Evolutionary conservation across 371 early-diverging fungal species (phyloP).

Genomic region (Saksenaea oblongispora): DNA sequence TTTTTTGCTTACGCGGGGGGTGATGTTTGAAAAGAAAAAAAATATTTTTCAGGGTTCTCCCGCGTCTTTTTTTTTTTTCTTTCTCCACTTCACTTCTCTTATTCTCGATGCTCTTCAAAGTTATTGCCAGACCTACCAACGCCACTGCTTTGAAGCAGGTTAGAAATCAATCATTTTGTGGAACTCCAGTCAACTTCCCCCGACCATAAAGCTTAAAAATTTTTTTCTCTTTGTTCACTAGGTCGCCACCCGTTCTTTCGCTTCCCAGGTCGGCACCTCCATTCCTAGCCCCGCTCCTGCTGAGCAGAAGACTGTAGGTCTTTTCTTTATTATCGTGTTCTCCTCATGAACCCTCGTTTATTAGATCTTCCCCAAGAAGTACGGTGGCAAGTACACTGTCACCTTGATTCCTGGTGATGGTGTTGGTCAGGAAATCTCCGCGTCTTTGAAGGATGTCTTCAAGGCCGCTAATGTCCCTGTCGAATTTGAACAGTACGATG

Average conservation of each 20-base stretch:
- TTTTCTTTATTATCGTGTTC: not conserved
- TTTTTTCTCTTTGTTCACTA: conserved; percentile 1
- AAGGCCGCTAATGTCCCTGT: conserved; percentile 90
- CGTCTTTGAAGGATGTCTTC: conserved; percentile 92
- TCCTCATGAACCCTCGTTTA: not conserved
- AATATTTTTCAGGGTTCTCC: conserved; percentile 4
- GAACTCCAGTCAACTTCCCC: not conserved
- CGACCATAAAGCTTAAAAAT: not conserved
- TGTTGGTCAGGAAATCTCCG: conserved; percentile 90
- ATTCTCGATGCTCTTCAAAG: conserved; percentile 32
- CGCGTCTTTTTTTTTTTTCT: conserved; percentile 9
- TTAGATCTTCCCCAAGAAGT: conserved; percentile 48
- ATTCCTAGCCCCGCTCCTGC: conserved; percentile 50
- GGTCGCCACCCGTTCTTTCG: conserved; percentile 36
- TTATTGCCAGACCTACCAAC: conserved; percentile 25
- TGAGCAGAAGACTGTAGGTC: conserved; percentile 48
- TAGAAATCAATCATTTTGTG: not conserved
- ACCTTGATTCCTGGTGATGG: conserved; percentile 98
- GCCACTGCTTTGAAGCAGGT: conserved; percentile 25
- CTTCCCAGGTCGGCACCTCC: conserved; percentile 35
- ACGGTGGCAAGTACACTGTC: conserved; percentile 79
- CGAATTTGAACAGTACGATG: conserved; percentile 93
- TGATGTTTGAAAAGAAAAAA: conserved; percentile 1
- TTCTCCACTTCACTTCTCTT: conserved; percentile 8
- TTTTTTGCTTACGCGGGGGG: conserved; percentile 3